Evolutionary conservation across 2,329 filamentous ascomycete species (phyloP).

Genomic region (Corynespora cassiicola): DNA sequence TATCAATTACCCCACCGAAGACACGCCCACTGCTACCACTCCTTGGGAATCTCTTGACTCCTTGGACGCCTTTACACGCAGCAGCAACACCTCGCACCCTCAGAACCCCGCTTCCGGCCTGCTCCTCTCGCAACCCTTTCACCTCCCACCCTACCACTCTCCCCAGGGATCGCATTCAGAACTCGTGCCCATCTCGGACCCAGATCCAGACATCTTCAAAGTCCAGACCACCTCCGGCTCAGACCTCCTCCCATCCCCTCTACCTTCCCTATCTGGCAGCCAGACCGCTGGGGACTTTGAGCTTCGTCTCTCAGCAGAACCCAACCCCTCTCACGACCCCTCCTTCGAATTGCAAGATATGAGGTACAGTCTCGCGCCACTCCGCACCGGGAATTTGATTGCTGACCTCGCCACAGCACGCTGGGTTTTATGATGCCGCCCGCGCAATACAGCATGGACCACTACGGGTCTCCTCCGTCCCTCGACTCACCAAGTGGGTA

Average conservation of each 20-base stretch:
- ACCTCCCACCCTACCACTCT: conserved; percentile 25
- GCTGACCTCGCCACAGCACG: conserved; percentile 34
- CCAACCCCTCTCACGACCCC: conserved; percentile 27
- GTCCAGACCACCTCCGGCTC: conserved; percentile 14
- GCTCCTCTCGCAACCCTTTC: conserved; percentile 24
- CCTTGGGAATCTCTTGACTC: conserved; percentile 30
- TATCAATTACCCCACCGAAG: conserved; percentile 33
- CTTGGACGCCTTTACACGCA: conserved; percentile 22
- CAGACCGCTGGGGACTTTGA: conserved; percentile 24
- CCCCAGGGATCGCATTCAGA: conserved; percentile 18
- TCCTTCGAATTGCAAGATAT: conserved; percentile 42
- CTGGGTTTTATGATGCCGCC: conserved; percentile 49
- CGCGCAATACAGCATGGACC: conserved; percentile 46
- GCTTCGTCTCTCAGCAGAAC: conserved; percentile 22
- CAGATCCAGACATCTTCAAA: conserved; percentile 21
- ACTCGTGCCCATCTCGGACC: conserved; percentile 15
- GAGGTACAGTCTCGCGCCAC: conserved; percentile 34
- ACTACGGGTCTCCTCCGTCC: conserved; percentile 39
- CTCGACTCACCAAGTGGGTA: conserved; percentile 35
- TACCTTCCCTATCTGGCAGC: conserved; percentile 27
- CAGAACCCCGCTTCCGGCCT: conserved; percentile 20
- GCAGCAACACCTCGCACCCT: conserved; percentile 27
- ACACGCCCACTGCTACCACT: conserved; percentile 27
- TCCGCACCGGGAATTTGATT: conserved; percentile 3
- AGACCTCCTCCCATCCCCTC: conserved; percentile 25